Base-by-base conservation (phyloP, 805 yeast species). In the Barnettozyma vustinii region DNA sequence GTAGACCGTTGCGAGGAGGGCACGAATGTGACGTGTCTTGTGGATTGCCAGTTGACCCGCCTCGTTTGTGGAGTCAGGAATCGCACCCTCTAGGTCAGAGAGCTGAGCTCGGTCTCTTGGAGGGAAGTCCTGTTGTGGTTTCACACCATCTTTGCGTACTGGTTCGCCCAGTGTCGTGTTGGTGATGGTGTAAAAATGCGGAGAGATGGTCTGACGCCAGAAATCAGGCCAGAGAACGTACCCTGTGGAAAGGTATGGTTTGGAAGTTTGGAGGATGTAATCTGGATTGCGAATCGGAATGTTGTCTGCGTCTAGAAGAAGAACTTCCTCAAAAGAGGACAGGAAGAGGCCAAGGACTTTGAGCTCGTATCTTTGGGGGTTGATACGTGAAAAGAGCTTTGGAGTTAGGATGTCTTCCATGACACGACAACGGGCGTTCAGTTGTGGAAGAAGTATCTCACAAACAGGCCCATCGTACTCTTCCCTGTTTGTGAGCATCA, bases 31-130 rank as follows among this genome's bases (percentile, higher is more conserved):
- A 4, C 71, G 63, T 12, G 73, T 66, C 54, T 83, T 84, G 63
- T 84, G 81, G 21, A 85, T 73, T 56, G 85, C 61, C 21, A 85
- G 61, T 68, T 83, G 84, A 15, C 91, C 94, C 2, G 89, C 79
- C 66, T 85, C 92, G 6, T 83, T 75, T 9, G 87, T 72, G 5
- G 87, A 84, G 58, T 84, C 83, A 2, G 89, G 88, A 41, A 84
- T 60, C 0, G 90, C 66, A 18, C 84, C 84, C 52, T 76, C 80
- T 37, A 83, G 71, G 56, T 80, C 83, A 56, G 82, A 84, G 57
- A 65, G 72, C 43, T 72, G 67, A 50, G 75, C 39, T 36, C 68
- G 33, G 67, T 57, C 1, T 45, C 32, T 39, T 62, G 57, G 9
- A 56, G 23, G 60, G 80, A 87, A 61, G 66, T 76, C 70, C 50